Base-by-base conservation (phyloP, 805 yeast genomes). In the Teunomyces kruisii region DNA sequence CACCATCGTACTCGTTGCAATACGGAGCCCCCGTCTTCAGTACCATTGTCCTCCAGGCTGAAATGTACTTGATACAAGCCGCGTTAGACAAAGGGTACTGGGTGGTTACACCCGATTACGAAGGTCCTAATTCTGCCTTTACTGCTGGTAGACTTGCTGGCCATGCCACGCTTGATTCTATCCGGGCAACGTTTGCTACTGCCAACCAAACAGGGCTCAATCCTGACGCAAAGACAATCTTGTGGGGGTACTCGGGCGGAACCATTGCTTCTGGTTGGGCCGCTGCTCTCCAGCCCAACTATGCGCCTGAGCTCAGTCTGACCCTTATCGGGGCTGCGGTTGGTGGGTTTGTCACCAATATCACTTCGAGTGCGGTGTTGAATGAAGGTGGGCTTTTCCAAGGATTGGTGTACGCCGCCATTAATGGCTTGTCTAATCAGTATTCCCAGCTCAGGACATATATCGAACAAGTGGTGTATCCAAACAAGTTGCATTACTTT, bases 311-410 rank as follows among this genome's bases (percentile, higher is more conserved):
- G 12, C 48, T 57, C 32, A 24, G 32, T 8, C 16, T 15, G 31
- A 32, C 37, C 26, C 35, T 50, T 27, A 12, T 56, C 51, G 74
- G 72, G 9, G 68, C 57, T 5, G 67, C 68, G 2, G 19, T 65
- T 7, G 74, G 74, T 7, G 74, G 74, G 4, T 56, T 65, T 53
- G 65, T 62, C 10, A 57, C 68, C 13, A 64, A 67, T 40, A 47
- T 66, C 22, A 62, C 65, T 6, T 56, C 54, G 24, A 56, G 65
- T 2, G 56, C 59, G 1, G 50, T 39, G 9, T 49, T 52, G 9
- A 50, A 56, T 12, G 66, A 62, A 29, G 66, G 67, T 1, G 50
- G 54, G 2, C 10, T 53, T 1, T 58, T 55, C 26, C 58, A 67
- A 4, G 73, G 70, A 1, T 53, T 68, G 14, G 56, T 55, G 15